These are phyloP conservation scores for Psidium friedrichsthalianum DNA, from an alignment of 345 rosid species.

Conservation along the genomic window DNA sequence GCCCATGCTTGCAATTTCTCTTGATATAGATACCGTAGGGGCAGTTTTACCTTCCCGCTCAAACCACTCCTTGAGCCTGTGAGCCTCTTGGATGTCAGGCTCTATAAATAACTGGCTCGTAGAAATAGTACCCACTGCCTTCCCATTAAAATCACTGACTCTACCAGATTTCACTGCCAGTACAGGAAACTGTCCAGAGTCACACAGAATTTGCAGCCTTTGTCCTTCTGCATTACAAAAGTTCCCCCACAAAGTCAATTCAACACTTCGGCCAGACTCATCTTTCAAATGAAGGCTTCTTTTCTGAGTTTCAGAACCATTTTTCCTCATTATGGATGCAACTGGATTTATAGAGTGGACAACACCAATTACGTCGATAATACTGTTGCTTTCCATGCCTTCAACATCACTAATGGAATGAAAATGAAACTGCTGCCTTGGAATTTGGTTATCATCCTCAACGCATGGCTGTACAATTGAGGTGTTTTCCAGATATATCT, in stretches of 20 bases:
- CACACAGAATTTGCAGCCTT: constrained; percentile 56
- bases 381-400: constrained; percentile 48
- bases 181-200: constrained; percentile 66
- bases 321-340: constrained; percentile 57
- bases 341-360: constrained; percentile 49
- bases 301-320: constrained; percentile 69
- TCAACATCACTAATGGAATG: constrained; percentile 57
- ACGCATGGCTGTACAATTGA: constrained; percentile 56
- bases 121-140: constrained; percentile 65
- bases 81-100: constrained; percentile 71
- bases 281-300: constrained; percentile 73
- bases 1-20: constrained; percentile 42
- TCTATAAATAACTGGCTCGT: constrained; percentile 63
- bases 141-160: constrained; percentile 77
- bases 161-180: constrained; percentile 71
- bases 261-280: constrained; percentile 75
- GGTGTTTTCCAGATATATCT: constrained; percentile 47
- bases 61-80: constrained; percentile 60
- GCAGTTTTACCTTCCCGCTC: constrained; percentile 54
- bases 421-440: constrained; percentile 66
- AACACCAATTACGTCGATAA: constrained; percentile 66
- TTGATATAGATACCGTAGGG: constrained; percentile 60
- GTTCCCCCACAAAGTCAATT: constrained; percentile 84
- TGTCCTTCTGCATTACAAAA: constrained; percentile 73
- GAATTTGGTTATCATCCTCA: constrained; percentile 68